Percentiles rank a stretch among this genome's conserved stretches.
Conservation (phyloP, 495 filamentous ascomycete genomes). For the Aspergillus ostianus region DNA sequence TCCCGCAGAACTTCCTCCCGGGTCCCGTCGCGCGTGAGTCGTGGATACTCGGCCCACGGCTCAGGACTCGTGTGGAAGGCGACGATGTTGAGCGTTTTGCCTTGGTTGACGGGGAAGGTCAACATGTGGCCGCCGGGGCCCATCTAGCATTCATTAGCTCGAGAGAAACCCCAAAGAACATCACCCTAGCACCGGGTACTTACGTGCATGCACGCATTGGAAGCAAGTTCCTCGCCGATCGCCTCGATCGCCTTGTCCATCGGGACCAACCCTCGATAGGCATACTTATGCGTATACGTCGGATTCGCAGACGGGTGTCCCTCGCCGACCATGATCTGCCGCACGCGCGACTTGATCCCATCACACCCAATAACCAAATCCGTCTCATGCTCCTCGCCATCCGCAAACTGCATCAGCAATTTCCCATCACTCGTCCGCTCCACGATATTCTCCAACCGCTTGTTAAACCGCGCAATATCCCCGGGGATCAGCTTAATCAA, state of each 20-base stretch:
- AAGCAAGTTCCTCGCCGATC: constrained; percentile 48
- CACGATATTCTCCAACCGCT: constrained; percentile 24
- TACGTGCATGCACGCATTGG: constrained; percentile 42
- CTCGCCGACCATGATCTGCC: constrained; percentile 38
- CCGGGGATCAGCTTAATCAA: constrained; percentile 45
- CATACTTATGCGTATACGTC: constrained; percentile 47
- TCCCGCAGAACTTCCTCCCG: constrained; percentile 31
- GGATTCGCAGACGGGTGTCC: constrained; percentile 37
- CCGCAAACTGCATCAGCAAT: constrained; percentile 29
- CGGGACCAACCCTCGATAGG: constrained; percentile 51
- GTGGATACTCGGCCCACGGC: constrained; percentile 35
- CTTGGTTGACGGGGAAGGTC: constrained; percentile 47
- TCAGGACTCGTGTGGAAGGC: constrained; percentile 31
- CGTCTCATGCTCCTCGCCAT: constrained; percentile 32
- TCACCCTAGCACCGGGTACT: too few relatives aligned
- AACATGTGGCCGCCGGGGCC: constrained; percentile 47
- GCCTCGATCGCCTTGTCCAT: constrained; percentile 49
- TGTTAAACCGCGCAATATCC: constrained; percentile 44
- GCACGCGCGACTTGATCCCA: constrained; percentile 55
- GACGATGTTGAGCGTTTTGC: constrained; percentile 42
- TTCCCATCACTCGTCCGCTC: constrained; percentile 26
- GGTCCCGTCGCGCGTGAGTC: constrained; percentile 28
- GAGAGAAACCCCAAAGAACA: too few relatives aligned
- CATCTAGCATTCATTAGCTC: constrained; percentile 23
- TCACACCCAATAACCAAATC: constrained; percentile 57